These are phyloP conservation scores for Curvularia hawaiiensis DNA, from an alignment of 2,329 filamentous ascomycete genomes.

Conservation along the genomic window DNA sequence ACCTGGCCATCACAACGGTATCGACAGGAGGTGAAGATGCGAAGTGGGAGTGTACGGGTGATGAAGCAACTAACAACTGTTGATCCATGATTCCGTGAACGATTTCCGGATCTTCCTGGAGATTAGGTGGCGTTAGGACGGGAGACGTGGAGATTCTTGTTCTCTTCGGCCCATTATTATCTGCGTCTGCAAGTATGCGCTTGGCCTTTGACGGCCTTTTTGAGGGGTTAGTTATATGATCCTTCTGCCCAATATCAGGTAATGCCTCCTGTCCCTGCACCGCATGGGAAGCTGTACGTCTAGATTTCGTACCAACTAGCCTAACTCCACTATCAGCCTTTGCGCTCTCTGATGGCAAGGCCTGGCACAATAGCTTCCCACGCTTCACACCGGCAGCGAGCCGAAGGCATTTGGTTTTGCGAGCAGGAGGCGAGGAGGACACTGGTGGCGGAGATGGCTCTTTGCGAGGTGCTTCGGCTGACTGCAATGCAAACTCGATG, in stretches of 20 bases:
- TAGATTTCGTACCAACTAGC: background rate
- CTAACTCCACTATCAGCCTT: slow-evolving; percentile 11
- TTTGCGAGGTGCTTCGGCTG: slow-evolving; percentile 11
- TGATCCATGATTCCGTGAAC: slow-evolving; percentile 40
- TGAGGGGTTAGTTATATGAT: background rate
- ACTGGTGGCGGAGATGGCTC: slow-evolving; percentile 14
- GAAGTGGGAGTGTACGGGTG: slow-evolving; percentile 11
- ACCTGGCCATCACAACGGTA: slow-evolving; percentile 5
- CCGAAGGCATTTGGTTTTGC: slow-evolving; percentile 44
- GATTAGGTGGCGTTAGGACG: slow-evolving; percentile 14
- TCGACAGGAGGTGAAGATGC: slow-evolving; percentile 8
- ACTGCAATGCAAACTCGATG: slow-evolving; percentile 35
- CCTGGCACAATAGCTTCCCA: slow-evolving; percentile 52
- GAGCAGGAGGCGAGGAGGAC: slow-evolving; percentile 26
- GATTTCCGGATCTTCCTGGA: slow-evolving; percentile 34
- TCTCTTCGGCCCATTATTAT: slow-evolving; percentile 5
- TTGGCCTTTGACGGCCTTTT: slow-evolving; percentile 9
- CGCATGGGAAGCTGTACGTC: slow-evolving; percentile 3
- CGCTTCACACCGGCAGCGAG: slow-evolving; percentile 47
- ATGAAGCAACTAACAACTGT: slow-evolving; percentile 26
- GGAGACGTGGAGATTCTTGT: slow-evolving; percentile 8
- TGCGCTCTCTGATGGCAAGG: slow-evolving; percentile 27
- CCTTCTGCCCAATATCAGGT: slow-evolving; percentile 6
- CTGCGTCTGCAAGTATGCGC: slow-evolving; percentile 7
- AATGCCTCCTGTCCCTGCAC: slow-evolving; percentile 10